Base-by-base conservation (phyloP, 2,329 filamentous ascomycete species). In the Coniella lustricola region DNA sequence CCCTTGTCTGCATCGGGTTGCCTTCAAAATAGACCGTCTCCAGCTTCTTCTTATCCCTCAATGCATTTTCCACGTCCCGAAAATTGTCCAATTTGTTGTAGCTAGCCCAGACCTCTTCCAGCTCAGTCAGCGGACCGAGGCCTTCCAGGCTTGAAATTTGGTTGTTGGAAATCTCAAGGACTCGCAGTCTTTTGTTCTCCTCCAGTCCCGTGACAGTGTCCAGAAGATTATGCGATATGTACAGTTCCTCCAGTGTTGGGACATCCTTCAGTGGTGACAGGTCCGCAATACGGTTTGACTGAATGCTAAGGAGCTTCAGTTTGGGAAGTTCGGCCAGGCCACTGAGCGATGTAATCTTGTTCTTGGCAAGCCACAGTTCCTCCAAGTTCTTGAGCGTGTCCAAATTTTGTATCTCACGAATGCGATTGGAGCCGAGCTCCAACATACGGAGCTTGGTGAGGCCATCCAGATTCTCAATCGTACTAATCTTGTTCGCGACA, bases 11-110 rank as follows among this genome's bases (percentile, higher is more conserved):
- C 58, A 98, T 66, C 21, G 90, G 91, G 60, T 95, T 96, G 1
- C 90, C 90, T 64, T 98, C 93, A 56, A 98, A 94, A 64, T 98
- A 98, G 10, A 98, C 91, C 1, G 93, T 96, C 52, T 84, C 81
- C 57, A 97, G 68, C 33, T 83, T 71, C 62, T 86, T 73, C 71
- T 95, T 96, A 61, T 93, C 85, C 45, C 70, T 76, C 55, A 98
- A 68, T 58, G 87, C 60, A 48, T 76, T 77, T 68, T 96, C 86
- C 3, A 97, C 78, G 60, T 97, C 90, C 37, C 75, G 73, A 60
- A 97, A 95, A 62, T 87, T 87, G 17, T 70, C 70, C 21, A 98
- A 66, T 58, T 85, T 74, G 67, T 95, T 97, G 66, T 90, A 90
- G 58, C 87, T 93, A 14, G 90, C 93, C 93, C 93, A 98, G 22